Percentiles rank a stretch among this genome's conserved stretches.
Conservation (phyloP, 139 green algal species). For the Dunaliella primolecta region DNA sequence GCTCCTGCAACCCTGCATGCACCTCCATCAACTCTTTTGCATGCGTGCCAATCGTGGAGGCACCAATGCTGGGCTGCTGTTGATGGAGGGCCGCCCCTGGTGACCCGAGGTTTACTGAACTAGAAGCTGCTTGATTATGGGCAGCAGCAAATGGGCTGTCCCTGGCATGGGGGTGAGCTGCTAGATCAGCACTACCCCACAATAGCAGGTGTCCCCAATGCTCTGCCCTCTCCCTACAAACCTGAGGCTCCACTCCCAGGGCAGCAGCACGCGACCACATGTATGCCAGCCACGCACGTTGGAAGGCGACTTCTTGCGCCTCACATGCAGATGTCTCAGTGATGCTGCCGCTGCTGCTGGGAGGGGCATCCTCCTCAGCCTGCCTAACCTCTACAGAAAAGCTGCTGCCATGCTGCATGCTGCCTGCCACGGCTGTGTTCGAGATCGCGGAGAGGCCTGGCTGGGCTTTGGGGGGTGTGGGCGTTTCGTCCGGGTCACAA, state of each 20-base stretch:
- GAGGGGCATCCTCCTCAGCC: background rate
- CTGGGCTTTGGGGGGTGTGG: background rate
- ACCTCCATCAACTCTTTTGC: background rate
- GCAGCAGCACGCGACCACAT: background rate
- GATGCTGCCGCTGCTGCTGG: background rate
- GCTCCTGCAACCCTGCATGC: background rate
- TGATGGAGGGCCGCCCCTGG: no score
- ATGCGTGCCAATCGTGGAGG: no score
- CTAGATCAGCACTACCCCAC: background rate
- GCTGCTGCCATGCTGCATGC: no score
- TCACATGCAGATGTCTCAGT: background rate
- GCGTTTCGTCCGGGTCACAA: background rate
- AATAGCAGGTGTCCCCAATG: background rate
- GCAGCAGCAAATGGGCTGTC: background rate
- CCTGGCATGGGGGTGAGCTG: background rate
- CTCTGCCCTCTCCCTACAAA: background rate
- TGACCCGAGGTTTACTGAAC: no score
- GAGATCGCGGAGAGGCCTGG: background rate
- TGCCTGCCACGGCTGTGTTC: background rate
- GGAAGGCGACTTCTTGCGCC: background rate
- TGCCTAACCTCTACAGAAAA: background rate
- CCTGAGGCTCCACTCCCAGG: background rate
- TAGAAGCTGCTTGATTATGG: no score
- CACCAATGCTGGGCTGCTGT: no score
- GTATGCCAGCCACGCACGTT: background rate